A percentile compares a stretch with the other conserved stretches of the same genome.
phyloP scores from a whole-genome alignment of 345 rosid species.

The Odontarrhena argentea region DNA sequence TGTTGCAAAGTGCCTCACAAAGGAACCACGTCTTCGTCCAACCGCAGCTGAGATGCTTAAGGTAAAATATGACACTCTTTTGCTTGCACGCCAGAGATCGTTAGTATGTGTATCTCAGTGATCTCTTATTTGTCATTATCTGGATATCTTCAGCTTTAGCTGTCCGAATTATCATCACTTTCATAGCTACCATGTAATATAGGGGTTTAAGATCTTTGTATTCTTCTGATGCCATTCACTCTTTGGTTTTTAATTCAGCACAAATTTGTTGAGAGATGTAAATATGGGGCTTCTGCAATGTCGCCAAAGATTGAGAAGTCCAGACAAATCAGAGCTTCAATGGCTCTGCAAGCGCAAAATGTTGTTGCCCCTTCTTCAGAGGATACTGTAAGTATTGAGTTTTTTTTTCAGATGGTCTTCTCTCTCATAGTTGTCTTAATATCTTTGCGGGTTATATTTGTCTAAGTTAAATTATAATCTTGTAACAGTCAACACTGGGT shows the following conservation, averaged over 20 bases:
- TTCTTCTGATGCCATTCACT: constrained; percentile 40
- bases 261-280: constrained; percentile 90
- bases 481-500: constrained; percentile 58
- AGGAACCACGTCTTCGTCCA: constrained; percentile 94
- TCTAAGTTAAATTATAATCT: constrained; percentile 23
- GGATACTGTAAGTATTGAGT: constrained; percentile 47
- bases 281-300: constrained; percentile 89
- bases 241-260: constrained; percentile 58
- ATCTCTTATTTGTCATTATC: constrained; percentile 20
- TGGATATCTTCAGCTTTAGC: constrained; percentile 15
- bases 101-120: constrained; percentile 20
- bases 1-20: constrained; percentile 93
- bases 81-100: constrained; percentile 9
- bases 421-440: constrained; percentile 24
- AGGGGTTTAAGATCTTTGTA: constrained; percentile 4
- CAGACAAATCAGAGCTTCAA: constrained; percentile 65
- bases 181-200: constrained; percentile 23
- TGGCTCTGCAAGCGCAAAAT: constrained; percentile 67
- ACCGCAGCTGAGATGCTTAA: constrained; percentile 95
- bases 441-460: constrained; percentile 6
- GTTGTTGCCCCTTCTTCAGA: constrained; percentile 46
- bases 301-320: constrained; percentile 91
- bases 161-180: constrained; percentile 26
- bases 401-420: constrained; percentile 25
- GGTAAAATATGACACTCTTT: constrained; percentile 46